Evolutionary conservation across 768 basidiomycete genomes (phyloP), one percentile per base, ranked within the genome.

Genomic region (Serendipita sp.): DNA sequence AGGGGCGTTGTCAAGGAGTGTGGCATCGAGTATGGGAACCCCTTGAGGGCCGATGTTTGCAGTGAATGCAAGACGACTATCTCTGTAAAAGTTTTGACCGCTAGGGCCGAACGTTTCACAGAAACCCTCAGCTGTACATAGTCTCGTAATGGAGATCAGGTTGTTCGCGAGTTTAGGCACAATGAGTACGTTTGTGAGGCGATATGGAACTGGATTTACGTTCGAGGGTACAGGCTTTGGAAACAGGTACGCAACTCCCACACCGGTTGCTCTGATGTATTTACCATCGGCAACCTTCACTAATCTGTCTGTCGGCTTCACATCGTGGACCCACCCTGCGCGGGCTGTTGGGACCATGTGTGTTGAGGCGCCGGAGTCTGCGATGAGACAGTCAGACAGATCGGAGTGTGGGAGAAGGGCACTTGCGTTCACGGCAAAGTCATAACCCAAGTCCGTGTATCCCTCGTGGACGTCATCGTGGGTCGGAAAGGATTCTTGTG

Each of bases 121-220:
- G 33, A 29, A 64, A 11, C n/a, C 18, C 64, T 53, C 64, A 15
- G 10, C 11, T n/a, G 16, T 33, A 37, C 15, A 13, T 10, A 64
- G 62, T 23, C 29, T 13, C 13, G 11, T 27, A 13, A 58, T 37
- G 3, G 65, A 66, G 16, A 66, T 40, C n/a, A 66, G 65, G 44
- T 29, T 55, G n/a, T 65, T 45, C 8, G 46, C 18, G 13, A 65
- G 65, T 18, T 46, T 31, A 4, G 65, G 65, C 29, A 48, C 45
- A 40, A 66, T 66, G 6, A 66, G 46, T 5, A 65, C 65, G 44
- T 66, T 31, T 31, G 48, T 6, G n/a, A 66, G 34, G 16, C 44
- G 37, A 18, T 31, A 36, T 8, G 13, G 44, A 34, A 33, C 8
- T n/a, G 36, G n/a, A 53, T 15, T 11, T 11, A 15, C 11, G 8